Conservation (phyloP, 495 filamentous ascomycete species). For the Massariosphaeria phaeospora region DNA sequence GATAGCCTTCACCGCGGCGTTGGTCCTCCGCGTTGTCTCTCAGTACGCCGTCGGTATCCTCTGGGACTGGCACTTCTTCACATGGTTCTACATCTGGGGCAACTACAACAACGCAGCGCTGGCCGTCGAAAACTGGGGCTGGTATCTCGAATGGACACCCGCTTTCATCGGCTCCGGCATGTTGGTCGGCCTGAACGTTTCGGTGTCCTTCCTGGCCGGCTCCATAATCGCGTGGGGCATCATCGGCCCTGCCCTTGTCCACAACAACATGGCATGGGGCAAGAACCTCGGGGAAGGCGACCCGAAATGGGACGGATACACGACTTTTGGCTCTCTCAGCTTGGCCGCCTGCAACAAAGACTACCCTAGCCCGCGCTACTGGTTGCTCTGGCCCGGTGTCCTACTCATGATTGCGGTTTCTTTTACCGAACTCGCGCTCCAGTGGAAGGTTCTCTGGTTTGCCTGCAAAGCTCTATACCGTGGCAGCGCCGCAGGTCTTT, state of each 20-base stretch:
- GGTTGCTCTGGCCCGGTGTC: constrained; percentile 64
- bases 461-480: constrained; percentile 50
- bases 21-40: constrained; percentile 54
- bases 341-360: constrained; percentile 44
- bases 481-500: constrained; percentile 44
- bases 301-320: constrained; percentile 49
- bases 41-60: constrained; percentile 60
- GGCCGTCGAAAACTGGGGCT: constrained; percentile 61
- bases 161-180: constrained; percentile 65
- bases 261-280: constrained; percentile 51
- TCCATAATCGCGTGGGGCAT: constrained; percentile 59
- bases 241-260: constrained; percentile 59
- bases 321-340: constrained; percentile 49
- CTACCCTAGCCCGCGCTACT: constrained; percentile 57
- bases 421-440: constrained; percentile 54
- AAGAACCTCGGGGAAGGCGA: constrained; percentile 38
- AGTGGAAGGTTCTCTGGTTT: constrained; percentile 56
- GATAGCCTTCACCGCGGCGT: constrained; percentile 47
- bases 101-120: constrained; percentile 53
- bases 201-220: constrained; percentile 58
- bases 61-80: constrained; percentile 64
- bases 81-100: constrained; percentile 60
- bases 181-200: constrained; percentile 60
- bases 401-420: constrained; percentile 59
- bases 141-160: constrained; percentile 60